Evolutionary conservation across 2,329 filamentous ascomycete species (phyloP).

Genomic region (Clonostachys rhizophaga): DNA sequence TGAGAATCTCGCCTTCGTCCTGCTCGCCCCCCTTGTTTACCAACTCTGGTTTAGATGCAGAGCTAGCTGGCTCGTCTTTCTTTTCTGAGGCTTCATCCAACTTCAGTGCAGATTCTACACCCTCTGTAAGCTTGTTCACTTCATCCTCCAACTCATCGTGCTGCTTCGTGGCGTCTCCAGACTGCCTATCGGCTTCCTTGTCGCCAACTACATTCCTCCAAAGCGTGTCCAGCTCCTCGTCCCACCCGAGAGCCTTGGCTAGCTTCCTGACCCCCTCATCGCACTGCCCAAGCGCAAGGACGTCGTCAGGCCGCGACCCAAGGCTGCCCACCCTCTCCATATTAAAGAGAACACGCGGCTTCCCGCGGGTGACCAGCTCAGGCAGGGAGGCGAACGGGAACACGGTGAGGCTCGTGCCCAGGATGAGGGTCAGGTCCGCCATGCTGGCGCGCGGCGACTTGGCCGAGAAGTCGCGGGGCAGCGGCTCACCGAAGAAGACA

Average conservation of each 20-base stretch:
- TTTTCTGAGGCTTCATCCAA: slow-evolving; percentile 12
- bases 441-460: slow-evolving; percentile 39
- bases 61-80: background rate
- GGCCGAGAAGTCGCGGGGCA: slow-evolving; percentile 34
- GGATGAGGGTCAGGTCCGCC: slow-evolving; percentile 76
- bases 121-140: slow-evolving; percentile 29
- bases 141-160: slow-evolving; percentile 21
- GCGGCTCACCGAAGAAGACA: slow-evolving; percentile 82
- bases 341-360: slow-evolving; percentile 83
- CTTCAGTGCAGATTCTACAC: slow-evolving; percentile 24
- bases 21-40: background rate
- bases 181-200: slow-evolving; percentile 47
- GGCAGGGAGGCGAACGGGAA: slow-evolving; percentile 87
- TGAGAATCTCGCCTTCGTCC: background rate
- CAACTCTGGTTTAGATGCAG: background rate
- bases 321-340: slow-evolving; percentile 76
- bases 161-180: slow-evolving; percentile 19
- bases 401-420: slow-evolving; percentile 85
- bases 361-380: slow-evolving; percentile 50
- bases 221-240: slow-evolving; percentile 70
- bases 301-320: slow-evolving; percentile 76
- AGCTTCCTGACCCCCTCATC: slow-evolving; percentile 76
- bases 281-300: slow-evolving; percentile 76
- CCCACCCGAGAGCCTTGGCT: slow-evolving; percentile 79
- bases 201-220: slow-evolving; percentile 68